A percentile compares a stretch with the other conserved stretches of the same genome.
Conservation (phyloP, 2,329 filamentous ascomycete genomes). For the Penicillium nordicum region DNA sequence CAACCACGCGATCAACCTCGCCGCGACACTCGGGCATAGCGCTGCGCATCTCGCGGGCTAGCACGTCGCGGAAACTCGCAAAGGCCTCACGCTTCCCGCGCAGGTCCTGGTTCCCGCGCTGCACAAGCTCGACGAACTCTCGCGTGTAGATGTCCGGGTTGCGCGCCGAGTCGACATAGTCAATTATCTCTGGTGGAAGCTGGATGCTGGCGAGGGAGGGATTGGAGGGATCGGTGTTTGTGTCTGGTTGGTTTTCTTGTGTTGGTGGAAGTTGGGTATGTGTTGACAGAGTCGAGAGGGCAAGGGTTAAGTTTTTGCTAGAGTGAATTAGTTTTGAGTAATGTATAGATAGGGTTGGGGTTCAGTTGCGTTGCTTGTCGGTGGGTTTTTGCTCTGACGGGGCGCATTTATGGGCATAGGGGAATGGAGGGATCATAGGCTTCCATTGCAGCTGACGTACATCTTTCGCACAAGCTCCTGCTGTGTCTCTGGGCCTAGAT, state of each 20-base stretch:
- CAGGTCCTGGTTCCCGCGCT: conserved; percentile 60
- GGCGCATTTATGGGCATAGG: neutral
- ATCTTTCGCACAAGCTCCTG: conserved; percentile 58
- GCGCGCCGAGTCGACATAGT: conserved; percentile 60
- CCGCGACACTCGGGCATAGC: conserved; percentile 56
- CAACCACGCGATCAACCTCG: conserved; percentile 53
- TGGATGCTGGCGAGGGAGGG: conserved; percentile 50
- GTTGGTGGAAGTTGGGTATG: conserved; percentile 31
- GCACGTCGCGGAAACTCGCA: conserved; percentile 55
- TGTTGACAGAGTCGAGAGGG: conserved; percentile 51
- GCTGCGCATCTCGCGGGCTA: conserved; percentile 56
- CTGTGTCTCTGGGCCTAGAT: conserved; percentile 56
- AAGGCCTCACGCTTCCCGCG: conserved; percentile 61
- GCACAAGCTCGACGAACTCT: conserved; percentile 62
- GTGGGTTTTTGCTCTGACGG: neutral
- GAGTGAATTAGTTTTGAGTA: conserved; percentile 2
- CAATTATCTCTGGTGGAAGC: conserved; percentile 60
- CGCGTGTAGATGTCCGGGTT: conserved; percentile 67
- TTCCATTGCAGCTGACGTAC: conserved; percentile 33
- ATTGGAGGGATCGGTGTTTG: conserved; percentile 35
- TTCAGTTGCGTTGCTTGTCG: neutral
- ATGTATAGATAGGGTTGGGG: neutral
- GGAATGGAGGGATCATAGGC: neutral
- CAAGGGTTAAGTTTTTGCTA: conserved; percentile 52
- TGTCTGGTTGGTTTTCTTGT: conserved; percentile 19